These are phyloP conservation scores for Corymbia maculata DNA, from an alignment of 345 rosid genomes.

Conservation along the genomic window DNA sequence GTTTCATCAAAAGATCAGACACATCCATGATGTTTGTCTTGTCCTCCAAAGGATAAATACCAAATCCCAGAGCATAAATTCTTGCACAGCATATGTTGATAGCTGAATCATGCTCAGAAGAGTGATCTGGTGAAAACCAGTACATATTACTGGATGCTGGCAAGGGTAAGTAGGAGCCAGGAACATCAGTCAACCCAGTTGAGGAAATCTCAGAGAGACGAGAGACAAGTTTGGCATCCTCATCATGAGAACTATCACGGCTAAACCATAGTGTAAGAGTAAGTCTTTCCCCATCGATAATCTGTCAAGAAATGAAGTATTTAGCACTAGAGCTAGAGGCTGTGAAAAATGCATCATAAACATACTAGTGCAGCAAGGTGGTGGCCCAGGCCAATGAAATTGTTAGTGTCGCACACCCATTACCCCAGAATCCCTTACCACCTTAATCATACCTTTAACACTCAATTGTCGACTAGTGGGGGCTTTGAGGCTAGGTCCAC, in stretches of 20 bases:
- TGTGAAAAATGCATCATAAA: background rate
- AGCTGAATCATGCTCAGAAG: constrained; percentile 25
- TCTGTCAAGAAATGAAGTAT: constrained; percentile 22
- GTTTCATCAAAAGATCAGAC: constrained; percentile 31
- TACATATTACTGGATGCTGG: constrained; percentile 81
- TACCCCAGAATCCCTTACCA: background rate
- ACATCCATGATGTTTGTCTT: constrained; percentile 9
- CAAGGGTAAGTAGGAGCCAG: constrained; percentile 21
- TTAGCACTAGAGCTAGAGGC: background rate
- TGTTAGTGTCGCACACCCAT: background rate
- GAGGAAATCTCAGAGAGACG: constrained; percentile 31
- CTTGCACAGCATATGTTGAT: constrained; percentile 71
- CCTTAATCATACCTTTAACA: background rate
- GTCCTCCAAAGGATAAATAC: constrained; percentile 28
- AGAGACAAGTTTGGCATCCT: constrained; percentile 72
- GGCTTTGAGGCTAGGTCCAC: background rate
- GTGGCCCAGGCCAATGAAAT: background rate
- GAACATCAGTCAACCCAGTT: background rate
- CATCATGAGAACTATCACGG: constrained; percentile 69
- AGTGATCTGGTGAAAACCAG: constrained; percentile 47
- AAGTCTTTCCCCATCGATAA: constrained; percentile 73
- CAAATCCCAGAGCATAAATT: constrained; percentile 51
- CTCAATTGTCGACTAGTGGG: background rate
- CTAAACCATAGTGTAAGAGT: constrained; percentile 91
- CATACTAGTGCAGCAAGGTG: background rate